Evolutionary conservation across 129 eudicot species (phyloP).

Genomic region (Flaveria sonorensis): DNA sequence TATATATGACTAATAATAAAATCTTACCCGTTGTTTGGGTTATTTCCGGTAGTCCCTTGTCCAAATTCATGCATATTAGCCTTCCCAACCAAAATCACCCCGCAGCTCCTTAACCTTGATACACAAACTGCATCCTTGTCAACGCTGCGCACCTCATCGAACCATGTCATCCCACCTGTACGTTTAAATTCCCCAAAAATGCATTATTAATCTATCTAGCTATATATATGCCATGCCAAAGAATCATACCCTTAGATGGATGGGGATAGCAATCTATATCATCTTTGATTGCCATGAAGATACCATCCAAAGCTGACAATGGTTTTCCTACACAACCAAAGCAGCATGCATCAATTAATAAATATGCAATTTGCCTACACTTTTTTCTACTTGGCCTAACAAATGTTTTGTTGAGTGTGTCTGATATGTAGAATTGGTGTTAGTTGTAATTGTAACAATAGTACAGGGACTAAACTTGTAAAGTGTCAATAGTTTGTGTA

Average conservation of each 20-base stretch:
- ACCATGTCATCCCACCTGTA: constrained; percentile 86
- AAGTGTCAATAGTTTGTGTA: too few relatives aligned
- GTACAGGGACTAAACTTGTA: too few relatives aligned
- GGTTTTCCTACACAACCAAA: constrained; percentile 62
- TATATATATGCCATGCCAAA: neutral
- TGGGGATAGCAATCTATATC: constrained; percentile 90
- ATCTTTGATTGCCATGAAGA: constrained; percentile 92
- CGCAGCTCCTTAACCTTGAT: constrained; percentile 74
- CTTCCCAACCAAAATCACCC: constrained; percentile 85
- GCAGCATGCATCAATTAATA: neutral
- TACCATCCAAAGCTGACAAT: constrained; percentile 80
- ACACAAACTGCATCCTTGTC: constrained; percentile 76
- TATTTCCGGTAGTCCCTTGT: constrained; percentile 87
- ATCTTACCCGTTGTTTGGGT: constrained; percentile 72
- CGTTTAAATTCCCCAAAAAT: constrained; percentile 7
- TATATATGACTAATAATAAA: neutral
- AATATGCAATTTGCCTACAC: too few relatives aligned
- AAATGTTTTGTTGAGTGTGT: too few relatives aligned
- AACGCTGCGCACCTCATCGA: constrained; percentile 66
- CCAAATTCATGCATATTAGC: constrained; percentile 98
- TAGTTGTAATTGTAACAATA: too few relatives aligned
- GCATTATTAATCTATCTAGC: neutral
- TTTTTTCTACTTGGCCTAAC: too few relatives aligned
- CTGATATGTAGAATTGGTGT: too few relatives aligned
- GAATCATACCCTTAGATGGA: constrained; percentile 64